Evolutionary conservation across 75 land plant species (phyloP).

Genomic region (Cunninghamia lanceolata): DNA sequence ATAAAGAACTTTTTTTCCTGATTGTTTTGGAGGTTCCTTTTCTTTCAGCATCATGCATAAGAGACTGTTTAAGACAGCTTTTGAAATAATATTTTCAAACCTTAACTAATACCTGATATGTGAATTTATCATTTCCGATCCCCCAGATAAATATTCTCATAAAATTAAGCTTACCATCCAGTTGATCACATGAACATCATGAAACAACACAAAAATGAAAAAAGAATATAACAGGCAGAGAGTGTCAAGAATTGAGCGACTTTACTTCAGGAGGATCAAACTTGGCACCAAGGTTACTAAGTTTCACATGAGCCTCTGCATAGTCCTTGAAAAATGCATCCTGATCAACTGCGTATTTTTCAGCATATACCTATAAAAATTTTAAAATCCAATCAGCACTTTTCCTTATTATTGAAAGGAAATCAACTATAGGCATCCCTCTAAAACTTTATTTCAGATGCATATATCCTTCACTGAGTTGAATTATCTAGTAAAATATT

Average conservation of each 20-base stretch:
- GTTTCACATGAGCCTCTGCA: conserved; percentile 96
- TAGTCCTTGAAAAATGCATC: conserved; percentile 93
- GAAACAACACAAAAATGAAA: neutral
- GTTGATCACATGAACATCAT: neutral
- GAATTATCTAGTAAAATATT: neutral
- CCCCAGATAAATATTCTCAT: neutral
- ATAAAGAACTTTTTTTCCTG: neutral
- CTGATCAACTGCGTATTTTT: conserved; percentile 93
- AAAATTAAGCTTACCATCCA: neutral
- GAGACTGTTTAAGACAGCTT: neutral
- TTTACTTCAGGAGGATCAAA: conserved; percentile 91
- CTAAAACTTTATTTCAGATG: neutral
- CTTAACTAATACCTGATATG: neutral
- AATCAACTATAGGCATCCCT: neutral
- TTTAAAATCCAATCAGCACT: neutral
- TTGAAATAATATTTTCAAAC: neutral
- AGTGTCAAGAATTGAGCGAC: neutral
- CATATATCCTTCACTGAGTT: neutral
- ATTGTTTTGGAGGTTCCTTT: neutral
- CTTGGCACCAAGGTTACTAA: conserved; percentile 95
- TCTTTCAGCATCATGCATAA: neutral
- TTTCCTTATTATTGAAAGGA: neutral
- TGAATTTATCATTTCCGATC: neutral
- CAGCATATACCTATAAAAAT: conserved; percentile 72
- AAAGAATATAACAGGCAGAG: neutral